phyloP scores from a whole-genome alignment of 2,329 filamentous ascomycete species.

The Monosporascus sp. region DNA sequence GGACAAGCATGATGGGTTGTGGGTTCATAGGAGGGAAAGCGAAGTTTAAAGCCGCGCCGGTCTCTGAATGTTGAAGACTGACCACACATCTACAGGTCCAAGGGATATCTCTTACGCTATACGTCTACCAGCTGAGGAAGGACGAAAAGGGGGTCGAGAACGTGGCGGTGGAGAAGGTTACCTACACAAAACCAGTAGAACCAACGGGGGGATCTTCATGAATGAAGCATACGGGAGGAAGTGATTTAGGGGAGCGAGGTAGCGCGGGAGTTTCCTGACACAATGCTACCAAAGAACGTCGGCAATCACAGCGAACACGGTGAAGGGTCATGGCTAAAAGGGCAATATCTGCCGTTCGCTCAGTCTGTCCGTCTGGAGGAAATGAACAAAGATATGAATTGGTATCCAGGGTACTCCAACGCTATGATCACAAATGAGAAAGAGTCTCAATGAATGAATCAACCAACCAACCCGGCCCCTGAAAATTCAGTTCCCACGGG shows the following conservation, averaged over 20 bases:
- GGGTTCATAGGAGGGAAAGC: background rate
- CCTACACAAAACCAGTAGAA: slow-evolving; percentile 71
- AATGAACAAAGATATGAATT: slow-evolving; percentile 9
- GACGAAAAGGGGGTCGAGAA: slow-evolving; percentile 72
- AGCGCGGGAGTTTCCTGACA: background rate
- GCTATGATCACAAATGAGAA: slow-evolving; percentile 13
- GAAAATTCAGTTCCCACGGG: no score
- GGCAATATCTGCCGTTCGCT: background rate
- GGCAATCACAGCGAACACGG: background rate
- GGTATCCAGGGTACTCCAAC: slow-evolving; percentile 19
- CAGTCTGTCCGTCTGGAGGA: background rate
- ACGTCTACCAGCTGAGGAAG: slow-evolving; percentile 83
- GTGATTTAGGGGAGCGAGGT: slow-evolving; percentile 6
- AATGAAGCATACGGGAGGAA: slow-evolving; percentile 19
- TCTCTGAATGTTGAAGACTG: slow-evolving; percentile 6
- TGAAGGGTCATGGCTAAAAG: background rate
- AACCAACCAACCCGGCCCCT: background rate
- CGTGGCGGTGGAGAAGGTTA: slow-evolving; percentile 80
- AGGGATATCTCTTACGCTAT: slow-evolving; percentile 90
- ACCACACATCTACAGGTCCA: slow-evolving; percentile 59
- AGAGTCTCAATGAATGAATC: background rate
- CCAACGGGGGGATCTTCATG: slow-evolving; percentile 45
- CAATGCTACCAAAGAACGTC: background rate
- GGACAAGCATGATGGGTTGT: background rate
- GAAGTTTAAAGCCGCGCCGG: slow-evolving; percentile 7